These are phyloP conservation scores for Starmera caribaea DNA, from an alignment of 805 yeast species.

Conservation along the genomic window DNA sequence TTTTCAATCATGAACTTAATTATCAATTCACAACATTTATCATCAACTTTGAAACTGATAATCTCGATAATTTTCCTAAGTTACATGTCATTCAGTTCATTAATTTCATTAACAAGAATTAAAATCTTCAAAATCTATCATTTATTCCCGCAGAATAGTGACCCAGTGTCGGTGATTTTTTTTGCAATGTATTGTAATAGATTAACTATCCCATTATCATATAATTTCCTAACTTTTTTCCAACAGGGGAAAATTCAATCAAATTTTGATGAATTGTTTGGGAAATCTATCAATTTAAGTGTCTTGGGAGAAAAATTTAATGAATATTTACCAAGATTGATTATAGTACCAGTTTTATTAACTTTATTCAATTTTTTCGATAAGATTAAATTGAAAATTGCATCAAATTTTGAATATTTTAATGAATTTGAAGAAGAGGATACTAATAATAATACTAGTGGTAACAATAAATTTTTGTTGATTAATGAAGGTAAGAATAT, in stretches of 20 bases:
- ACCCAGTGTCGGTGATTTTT: slow-evolving; percentile 65
- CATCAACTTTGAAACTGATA: slow-evolving; percentile 23
- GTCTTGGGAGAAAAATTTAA: slow-evolving; percentile 65
- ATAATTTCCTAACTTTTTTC: slow-evolving; percentile 64
- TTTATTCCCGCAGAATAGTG: slow-evolving; percentile 60
- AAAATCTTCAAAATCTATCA: slow-evolving; percentile 71
- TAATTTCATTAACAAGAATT: slow-evolving; percentile 55
- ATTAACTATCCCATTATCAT: slow-evolving; percentile 71
- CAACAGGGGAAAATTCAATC: slow-evolving; percentile 33
- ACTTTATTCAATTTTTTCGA: slow-evolving; percentile 64
- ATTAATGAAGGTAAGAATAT: slow-evolving; percentile 17
- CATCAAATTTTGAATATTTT: slow-evolving; percentile 15
- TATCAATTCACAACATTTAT: slow-evolving; percentile 24
- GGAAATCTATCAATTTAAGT: slow-evolving; percentile 65
- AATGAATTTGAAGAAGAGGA: slow-evolving; percentile 28
- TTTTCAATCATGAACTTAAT: slow-evolving; percentile 48
- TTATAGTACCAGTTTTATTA: slow-evolving; percentile 59
- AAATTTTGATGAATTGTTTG: slow-evolving; percentile 64
- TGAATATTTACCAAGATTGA: slow-evolving; percentile 65
- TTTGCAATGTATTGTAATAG: slow-evolving; percentile 77
- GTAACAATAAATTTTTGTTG: slow-evolving; percentile 7
- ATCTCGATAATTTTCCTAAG: slow-evolving; percentile 35
- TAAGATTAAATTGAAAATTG: slow-evolving; percentile 30
- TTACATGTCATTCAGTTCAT: slow-evolving; percentile 62
- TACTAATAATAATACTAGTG: slow-evolving; percentile 19